Conservation (phyloP, 768 basidiomycete species). For the Sistotremastrum suecicum region DNA sequence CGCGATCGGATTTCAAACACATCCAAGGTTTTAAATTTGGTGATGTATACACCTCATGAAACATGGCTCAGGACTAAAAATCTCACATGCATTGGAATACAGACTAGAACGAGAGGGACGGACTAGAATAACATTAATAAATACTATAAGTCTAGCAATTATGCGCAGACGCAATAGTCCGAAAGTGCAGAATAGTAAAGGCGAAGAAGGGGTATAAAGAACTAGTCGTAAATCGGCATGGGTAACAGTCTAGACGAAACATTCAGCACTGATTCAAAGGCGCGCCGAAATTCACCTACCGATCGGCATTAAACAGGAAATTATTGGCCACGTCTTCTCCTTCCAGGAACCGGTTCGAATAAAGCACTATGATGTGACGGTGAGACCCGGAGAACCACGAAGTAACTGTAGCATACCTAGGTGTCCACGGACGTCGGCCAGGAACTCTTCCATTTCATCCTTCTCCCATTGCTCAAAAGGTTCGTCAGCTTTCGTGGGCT, state of each 20-base stretch:
- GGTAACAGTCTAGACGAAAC: slow-evolving; percentile 40
- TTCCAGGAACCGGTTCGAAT: slow-evolving; percentile 79
- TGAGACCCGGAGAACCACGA: background rate
- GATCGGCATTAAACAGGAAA: slow-evolving; percentile 84
- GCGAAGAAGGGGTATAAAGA: background rate
- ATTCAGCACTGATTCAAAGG: slow-evolving; percentile 2
- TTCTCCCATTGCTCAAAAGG: slow-evolving; percentile 73
- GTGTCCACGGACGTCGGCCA: slow-evolving; percentile 70
- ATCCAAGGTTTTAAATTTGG: too few species aligned
- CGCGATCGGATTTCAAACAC: too few species aligned
- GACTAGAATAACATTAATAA: too few species aligned
- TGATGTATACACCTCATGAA: too few species aligned
- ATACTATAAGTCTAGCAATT: too few species aligned
- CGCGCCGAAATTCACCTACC: slow-evolving; percentile 24
- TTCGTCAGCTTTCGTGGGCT: slow-evolving; percentile 37
- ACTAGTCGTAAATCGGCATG: slow-evolving; percentile 56
- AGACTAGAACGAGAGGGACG: too few species aligned
- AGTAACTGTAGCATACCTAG: slow-evolving; percentile 42
- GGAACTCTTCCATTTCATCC: slow-evolving; percentile 78
- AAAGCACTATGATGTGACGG: slow-evolving; percentile 42
- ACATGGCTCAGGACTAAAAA: too few species aligned
- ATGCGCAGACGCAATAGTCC: background rate
- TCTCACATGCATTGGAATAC: too few species aligned
- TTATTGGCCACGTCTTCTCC: slow-evolving; percentile 88
- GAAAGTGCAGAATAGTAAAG: background rate